A percentile compares a stretch with the other conserved stretches of the same genome.
phyloP scores from a whole-genome alignment of 305 asterid species.

The Euphrasia arctica region DNA sequence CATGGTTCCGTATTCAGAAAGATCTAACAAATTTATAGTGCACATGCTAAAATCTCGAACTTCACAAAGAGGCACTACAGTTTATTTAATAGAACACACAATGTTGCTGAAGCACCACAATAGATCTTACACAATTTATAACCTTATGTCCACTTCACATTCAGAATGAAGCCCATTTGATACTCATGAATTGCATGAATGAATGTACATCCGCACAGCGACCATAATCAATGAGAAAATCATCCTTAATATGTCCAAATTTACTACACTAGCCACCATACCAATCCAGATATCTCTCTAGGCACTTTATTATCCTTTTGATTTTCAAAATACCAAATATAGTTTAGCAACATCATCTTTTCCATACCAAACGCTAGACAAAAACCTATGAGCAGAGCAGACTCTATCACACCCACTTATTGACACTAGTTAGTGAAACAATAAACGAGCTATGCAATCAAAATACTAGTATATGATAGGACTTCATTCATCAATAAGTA shows the following conservation, averaged over 20 bases:
- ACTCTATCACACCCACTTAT: constrained; percentile 10
- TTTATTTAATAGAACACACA: constrained; percentile 2
- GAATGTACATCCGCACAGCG: neutral
- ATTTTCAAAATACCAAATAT: constrained; percentile 15
- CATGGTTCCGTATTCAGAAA: constrained; percentile 1
- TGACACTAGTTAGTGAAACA: constrained; percentile 9
- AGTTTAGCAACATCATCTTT: constrained; percentile 10
- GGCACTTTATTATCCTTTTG: constrained; percentile 1
- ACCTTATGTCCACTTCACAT: neutral
- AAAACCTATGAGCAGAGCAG: constrained; percentile 14
- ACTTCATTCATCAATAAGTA: constrained; percentile 19
- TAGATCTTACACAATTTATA: constrained; percentile 8
- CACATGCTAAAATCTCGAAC: constrained; percentile 14
- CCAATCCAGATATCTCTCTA: constrained; percentile 8
- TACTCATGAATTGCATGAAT: neutral
- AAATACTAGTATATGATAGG: constrained; percentile 8
- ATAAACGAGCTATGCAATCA: constrained; percentile 14
- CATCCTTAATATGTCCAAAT: constrained; percentile 6
- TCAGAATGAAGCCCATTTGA: constrained; percentile 11
- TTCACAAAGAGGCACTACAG: constrained; percentile 6
- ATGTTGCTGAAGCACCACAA: constrained; percentile 19
- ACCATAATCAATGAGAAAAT: neutral
- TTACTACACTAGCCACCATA: constrained; percentile 4
- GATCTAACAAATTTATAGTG: constrained; percentile 12
- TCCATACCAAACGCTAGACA: constrained; percentile 9